Percentiles rank a stretch among this genome's conserved stretches.
Evolutionary conservation across 768 basidiomycete genomes (phyloP).

Genomic region (Tubosaeta sp.): DNA sequence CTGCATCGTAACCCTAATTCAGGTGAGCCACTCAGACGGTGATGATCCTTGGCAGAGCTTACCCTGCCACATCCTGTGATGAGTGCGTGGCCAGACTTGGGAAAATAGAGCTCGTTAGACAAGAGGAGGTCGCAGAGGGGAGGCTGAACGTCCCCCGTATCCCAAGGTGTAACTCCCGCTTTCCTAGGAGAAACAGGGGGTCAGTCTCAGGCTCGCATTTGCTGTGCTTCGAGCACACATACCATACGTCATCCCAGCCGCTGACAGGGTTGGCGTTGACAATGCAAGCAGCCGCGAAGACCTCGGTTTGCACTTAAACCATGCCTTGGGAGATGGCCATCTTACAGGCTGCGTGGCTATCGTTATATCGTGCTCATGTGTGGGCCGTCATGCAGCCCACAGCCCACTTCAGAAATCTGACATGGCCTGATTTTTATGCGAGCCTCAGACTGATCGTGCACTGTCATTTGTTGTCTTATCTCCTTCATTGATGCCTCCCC

Average conservation of each 20-base stretch:
- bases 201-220: background rate
- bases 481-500: no score
- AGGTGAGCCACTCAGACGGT: background rate
- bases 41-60: background rate
- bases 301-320: background rate
- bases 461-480: no score
- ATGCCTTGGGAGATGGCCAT: background rate
- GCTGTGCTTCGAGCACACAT: background rate
- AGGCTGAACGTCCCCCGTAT: constrained; percentile 50
- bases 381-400: no score
- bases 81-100: constrained; percentile 40
- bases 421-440: constrained; percentile 22
- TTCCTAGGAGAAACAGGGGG: constrained; percentile 34
- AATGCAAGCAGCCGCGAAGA: background rate
- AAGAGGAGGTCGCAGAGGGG: constrained; percentile 50
- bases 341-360: no score
- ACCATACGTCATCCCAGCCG: constrained; percentile 21
- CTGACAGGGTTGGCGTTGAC: constrained; percentile 8
- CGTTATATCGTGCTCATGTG: no score
- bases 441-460: no score
- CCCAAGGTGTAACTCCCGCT: constrained; percentile 58
- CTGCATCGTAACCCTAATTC: constrained; percentile 18
- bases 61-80: constrained; percentile 58
- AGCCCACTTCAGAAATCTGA: no score
- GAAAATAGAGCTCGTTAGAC: constrained; percentile 40